Evolutionary conservation across 345 rosid species (phyloP).

Genomic region (Durio zibethinus): DNA sequence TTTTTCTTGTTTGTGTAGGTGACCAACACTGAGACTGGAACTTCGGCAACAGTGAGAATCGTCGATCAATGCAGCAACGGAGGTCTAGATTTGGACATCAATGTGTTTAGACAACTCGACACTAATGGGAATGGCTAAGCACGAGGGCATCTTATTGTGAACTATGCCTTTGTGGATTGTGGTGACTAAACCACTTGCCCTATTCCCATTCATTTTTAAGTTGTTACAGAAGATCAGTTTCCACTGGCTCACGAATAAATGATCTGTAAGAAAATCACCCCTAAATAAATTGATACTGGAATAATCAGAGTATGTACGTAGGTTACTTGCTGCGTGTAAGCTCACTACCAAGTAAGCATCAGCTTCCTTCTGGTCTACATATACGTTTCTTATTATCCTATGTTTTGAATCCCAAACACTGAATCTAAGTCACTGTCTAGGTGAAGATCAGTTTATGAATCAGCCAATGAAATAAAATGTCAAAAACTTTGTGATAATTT

Average conservation of each 20-base stretch:
- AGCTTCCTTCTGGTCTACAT: not conserved
- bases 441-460: too few relatives aligned
- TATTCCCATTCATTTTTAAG: not conserved
- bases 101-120: not conserved
- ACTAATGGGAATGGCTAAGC: conserved; percentile 21
- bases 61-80: conserved; percentile 36
- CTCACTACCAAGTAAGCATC: too few relatives aligned
- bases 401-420: too few relatives aligned
- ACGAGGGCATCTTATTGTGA: conserved; percentile 40
- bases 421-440: too few relatives aligned
- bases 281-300: not conserved
- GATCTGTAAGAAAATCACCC: too few relatives aligned
- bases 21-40: conserved; percentile 35
- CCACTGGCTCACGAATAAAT: not conserved
- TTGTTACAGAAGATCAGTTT: not conserved
- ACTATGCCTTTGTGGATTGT: conserved; percentile 33
- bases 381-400: too few relatives aligned
- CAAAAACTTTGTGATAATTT: not conserved
- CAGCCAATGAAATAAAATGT: too few relatives aligned
- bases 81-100: not conserved
- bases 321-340: too few relatives aligned
- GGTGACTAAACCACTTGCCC: not conserved
- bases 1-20: conserved; percentile 2
- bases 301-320: too few relatives aligned
- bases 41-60: conserved; percentile 38